Evolutionary conservation across 2,329 filamentous ascomycete genomes (phyloP).

Genomic region (Beauveria varroae): DNA sequence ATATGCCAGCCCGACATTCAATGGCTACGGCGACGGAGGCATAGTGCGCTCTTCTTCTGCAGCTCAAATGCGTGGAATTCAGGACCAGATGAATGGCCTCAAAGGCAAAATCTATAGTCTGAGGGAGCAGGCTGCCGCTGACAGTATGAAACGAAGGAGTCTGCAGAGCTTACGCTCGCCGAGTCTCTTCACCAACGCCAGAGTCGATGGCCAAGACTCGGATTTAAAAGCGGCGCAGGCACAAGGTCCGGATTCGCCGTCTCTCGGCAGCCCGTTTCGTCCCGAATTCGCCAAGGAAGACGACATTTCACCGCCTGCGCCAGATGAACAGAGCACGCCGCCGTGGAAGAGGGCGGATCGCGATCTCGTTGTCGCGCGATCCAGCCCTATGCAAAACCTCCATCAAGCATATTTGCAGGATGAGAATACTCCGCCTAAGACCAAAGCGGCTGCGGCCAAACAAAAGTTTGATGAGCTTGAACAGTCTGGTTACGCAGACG

Average conservation of each 20-base stretch:
- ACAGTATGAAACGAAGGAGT: conserved; percentile 70
- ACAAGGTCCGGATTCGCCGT: conserved; percentile 12
- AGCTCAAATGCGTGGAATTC: conserved; percentile 65
- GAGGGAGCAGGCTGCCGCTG: conserved; percentile 69
- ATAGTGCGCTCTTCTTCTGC: conserved; percentile 62
- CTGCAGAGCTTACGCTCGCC: conserved; percentile 66
- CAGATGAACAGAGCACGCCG: background rate
- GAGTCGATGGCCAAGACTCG: conserved; percentile 22
- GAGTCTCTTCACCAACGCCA: conserved; percentile 71
- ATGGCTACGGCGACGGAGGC: conserved; percentile 36
- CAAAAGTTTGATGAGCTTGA: conserved; percentile 21
- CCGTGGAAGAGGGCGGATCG: background rate
- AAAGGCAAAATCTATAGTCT: conserved; percentile 78
- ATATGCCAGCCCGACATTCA: conserved; percentile 38
- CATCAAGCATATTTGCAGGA: conserved; percentile 12
- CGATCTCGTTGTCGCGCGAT: conserved; percentile 1
- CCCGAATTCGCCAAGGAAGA: conserved; percentile 8
- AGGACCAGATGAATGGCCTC: conserved; percentile 77
- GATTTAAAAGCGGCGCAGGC: conserved; percentile 15
- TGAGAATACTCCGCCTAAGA: conserved; percentile 5
- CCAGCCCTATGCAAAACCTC: conserved; percentile 12
- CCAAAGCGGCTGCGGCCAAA: conserved; percentile 16
- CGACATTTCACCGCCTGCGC: conserved; percentile 1
- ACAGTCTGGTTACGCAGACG: conserved; percentile 17
- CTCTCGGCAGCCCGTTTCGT: conserved; percentile 10